These are phyloP conservation scores for Ogataea kodamae DNA, from an alignment of 805 yeast species.

Conservation along the genomic window DNA sequence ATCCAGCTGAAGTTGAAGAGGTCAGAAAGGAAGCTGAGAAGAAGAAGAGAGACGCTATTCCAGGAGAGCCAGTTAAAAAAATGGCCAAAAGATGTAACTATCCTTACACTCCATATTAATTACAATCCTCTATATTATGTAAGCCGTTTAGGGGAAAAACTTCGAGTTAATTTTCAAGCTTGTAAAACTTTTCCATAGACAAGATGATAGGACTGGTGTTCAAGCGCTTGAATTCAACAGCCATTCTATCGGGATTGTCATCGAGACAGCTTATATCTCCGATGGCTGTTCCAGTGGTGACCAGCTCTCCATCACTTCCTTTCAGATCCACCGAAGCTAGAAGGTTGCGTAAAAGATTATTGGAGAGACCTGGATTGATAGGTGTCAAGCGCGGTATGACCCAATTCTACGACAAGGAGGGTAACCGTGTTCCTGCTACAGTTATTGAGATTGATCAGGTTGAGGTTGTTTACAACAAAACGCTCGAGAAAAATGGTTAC, in stretches of 20 bases:
- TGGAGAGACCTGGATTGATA: conserved; percentile 76
- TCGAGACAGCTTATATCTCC: conserved; percentile 38
- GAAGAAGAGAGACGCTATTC: conserved; percentile 17
- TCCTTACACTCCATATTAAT: conserved; percentile 22
- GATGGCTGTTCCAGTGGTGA: conserved; percentile 46
- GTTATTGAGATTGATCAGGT: conserved; percentile 82
- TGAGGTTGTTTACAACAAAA: conserved; percentile 76
- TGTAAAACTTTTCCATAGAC: conserved; percentile 6
- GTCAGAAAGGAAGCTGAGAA: conserved; percentile 14
- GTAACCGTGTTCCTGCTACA: conserved; percentile 76
- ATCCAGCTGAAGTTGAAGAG: conserved; percentile 20
- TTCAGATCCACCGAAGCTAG: conserved; percentile 68
- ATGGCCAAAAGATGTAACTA: conserved; percentile 22
- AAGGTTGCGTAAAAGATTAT: conserved; percentile 67
- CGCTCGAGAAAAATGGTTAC: conserved; percentile 72
- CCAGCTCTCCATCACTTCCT: conserved; percentile 47
- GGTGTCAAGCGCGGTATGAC: conserved; percentile 91
- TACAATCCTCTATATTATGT: conserved; percentile 5
- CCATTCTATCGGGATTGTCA: conserved; percentile 21
- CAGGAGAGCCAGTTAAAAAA: conserved; percentile 12
- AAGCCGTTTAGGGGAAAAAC: conserved; percentile 5
- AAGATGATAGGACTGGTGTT: conserved; percentile 9
- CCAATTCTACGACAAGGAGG: conserved; percentile 68
- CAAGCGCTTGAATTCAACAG: conserved; percentile 35
- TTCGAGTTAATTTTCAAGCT: neutral